phyloP scores from a whole-genome alignment of 108 stramenopile genomes.

The Pseudonitzschia delicatissima region DNA sequence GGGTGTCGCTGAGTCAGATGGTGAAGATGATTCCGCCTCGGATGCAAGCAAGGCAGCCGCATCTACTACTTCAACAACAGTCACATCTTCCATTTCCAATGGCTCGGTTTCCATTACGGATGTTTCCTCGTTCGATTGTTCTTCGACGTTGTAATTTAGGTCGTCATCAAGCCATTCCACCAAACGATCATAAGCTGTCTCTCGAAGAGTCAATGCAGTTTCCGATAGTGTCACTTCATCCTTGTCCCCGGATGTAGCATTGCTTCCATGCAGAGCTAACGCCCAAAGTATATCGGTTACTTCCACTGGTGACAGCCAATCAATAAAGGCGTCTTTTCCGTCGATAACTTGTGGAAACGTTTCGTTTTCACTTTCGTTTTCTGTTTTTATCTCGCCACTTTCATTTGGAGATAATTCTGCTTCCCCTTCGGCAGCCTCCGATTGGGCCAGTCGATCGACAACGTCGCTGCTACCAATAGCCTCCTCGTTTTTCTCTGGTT shows the following conservation, averaged over 20 bases:
- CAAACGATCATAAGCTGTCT: slow-evolving; percentile 46
- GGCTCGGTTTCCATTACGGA: no score
- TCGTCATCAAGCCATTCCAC: slow-evolving; percentile 35
- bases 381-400: background rate
- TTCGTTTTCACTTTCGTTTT: background rate
- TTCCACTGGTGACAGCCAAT: slow-evolving; percentile 54
- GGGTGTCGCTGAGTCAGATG: no score
- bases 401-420: slow-evolving; percentile 3
- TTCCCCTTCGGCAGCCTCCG: slow-evolving; percentile 21
- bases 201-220: slow-evolving; percentile 33
- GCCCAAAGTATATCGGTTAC: slow-evolving; percentile 52
- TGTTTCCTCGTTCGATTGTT: slow-evolving; percentile 13
- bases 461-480: slow-evolving; percentile 39
- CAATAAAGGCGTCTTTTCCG: slow-evolving; percentile 29
- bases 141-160: background rate
- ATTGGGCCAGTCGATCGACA: slow-evolving; percentile 41
- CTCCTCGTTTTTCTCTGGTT: background rate
- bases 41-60: slow-evolving; percentile 32
- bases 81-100: no score
- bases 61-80: slow-evolving; percentile 37
- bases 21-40: background rate
- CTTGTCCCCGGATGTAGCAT: slow-evolving; percentile 7
- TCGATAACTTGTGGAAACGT: background rate
- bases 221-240: slow-evolving; percentile 35
- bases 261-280: slow-evolving; percentile 44